Evolutionary conservation across 371 early-diverging fungal species (phyloP).

Genomic region (Mucor plumbeus): DNA sequence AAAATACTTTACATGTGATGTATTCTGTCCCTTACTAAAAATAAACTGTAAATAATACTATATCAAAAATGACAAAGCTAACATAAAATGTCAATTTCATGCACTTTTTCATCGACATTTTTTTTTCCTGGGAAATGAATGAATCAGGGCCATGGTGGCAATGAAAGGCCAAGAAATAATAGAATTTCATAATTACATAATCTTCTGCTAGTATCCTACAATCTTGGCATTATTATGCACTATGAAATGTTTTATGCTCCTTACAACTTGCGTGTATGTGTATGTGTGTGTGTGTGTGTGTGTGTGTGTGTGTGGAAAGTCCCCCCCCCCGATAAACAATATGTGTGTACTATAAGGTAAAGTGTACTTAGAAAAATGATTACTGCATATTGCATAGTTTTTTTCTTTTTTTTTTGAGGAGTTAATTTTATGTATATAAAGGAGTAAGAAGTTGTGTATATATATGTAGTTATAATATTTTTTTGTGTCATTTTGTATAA

Average conservation of each 20-base stretch:
- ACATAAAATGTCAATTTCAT: neutral
- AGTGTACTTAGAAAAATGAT: neutral
- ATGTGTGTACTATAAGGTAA: neutral
- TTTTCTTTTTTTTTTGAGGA: neutral
- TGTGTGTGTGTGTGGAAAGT: neutral
- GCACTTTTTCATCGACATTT: neutral
- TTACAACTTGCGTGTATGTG: neutral
- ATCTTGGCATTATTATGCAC: constrained; percentile 15
- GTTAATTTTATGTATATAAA: neutral
- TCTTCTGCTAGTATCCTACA: neutral
- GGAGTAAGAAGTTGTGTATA: neutral
- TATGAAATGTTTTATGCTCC: constrained; percentile 6
- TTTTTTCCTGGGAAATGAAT: constrained; percentile 11
- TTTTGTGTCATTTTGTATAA: neutral
- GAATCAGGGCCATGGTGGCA: neutral
- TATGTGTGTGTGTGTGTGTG: too few species aligned
- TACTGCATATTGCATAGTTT: constrained; percentile 4
- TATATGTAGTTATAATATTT: neutral
- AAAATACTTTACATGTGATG: constrained; percentile 9
- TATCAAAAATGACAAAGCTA: neutral
- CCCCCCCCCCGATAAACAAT: neutral
- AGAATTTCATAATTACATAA: neutral
- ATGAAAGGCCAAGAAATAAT: neutral
- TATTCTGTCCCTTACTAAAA: neutral
- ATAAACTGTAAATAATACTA: neutral